Percentiles rank a stretch among this genome's conserved stretches.
These are phyloP conservation scores for Lodderomyces orthopsilosis DNA, from an alignment of 1,139 yeast genomes.

Conservation along the genomic window DNA sequence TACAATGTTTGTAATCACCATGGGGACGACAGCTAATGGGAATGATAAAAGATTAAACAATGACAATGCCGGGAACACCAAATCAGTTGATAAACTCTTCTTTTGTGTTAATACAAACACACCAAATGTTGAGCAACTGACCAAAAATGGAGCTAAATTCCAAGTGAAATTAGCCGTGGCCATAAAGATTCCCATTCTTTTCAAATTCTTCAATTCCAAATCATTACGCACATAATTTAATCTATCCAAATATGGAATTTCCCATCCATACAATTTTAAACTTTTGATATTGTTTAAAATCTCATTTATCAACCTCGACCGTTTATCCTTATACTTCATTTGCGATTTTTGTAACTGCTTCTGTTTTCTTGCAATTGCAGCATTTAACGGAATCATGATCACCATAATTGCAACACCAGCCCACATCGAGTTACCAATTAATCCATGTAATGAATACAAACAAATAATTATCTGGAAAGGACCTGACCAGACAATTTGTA, in stretches of 20 bases:
- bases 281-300: slow-evolving; percentile 89
- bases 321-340: slow-evolving; percentile 46
- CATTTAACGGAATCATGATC: slow-evolving; percentile 82
- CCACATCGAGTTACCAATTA: slow-evolving; percentile 94
- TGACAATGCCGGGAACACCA: slow-evolving; percentile 93
- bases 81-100: slow-evolving; percentile 77
- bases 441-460: slow-evolving; percentile 66
- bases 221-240: slow-evolving; percentile 83
- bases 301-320: slow-evolving; percentile 69
- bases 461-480: slow-evolving; percentile 89
- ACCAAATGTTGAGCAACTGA: slow-evolving; percentile 89
- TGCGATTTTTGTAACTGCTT: slow-evolving; percentile 66
- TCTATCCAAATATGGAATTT: slow-evolving; percentile 72
- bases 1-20: slow-evolving; percentile 78
- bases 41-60: slow-evolving; percentile 81
- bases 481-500: slow-evolving; percentile 92
- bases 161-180: slow-evolving; percentile 78
- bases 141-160: slow-evolving; percentile 86
- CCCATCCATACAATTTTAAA: slow-evolving; percentile 94
- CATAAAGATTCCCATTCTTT: slow-evolving; percentile 70
- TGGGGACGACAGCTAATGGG: slow-evolving; percentile 93
- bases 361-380: slow-evolving; percentile 68
- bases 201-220: slow-evolving; percentile 77
- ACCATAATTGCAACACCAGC: slow-evolving; percentile 86
- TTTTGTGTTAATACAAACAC: slow-evolving; percentile 64